Evolutionary conservation across 306 rosid species (phyloP).

Genomic region (Crotalaria pallida): DNA sequence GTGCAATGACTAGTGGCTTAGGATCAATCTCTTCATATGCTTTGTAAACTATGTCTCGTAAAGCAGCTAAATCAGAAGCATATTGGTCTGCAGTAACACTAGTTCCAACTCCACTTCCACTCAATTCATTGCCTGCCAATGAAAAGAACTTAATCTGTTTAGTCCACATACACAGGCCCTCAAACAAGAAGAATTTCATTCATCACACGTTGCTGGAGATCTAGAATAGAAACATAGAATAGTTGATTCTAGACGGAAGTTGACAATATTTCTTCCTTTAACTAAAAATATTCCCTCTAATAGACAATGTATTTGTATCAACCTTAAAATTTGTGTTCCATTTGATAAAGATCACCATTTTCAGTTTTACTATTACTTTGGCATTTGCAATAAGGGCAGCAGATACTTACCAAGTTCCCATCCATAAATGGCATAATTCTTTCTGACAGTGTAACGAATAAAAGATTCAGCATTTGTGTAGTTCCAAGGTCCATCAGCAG

Average conservation of each 20-base stretch:
- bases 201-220: not conserved
- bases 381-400: not conserved
- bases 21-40: slow-evolving; percentile 38
- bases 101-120: slow-evolving; percentile 85
- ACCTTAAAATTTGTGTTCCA: not conserved
- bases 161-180: not conserved
- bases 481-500: slow-evolving; percentile 76
- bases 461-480: slow-evolving; percentile 68
- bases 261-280: not conserved
- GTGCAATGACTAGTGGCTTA: slow-evolving; percentile 78
- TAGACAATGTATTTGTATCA: not conserved
- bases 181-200: not conserved
- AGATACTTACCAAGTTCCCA: slow-evolving; percentile 87
- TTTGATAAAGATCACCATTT: slow-evolving; percentile 13
- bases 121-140: slow-evolving; percentile 71
- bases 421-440: slow-evolving; percentile 59
- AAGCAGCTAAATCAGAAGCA: slow-evolving; percentile 52
- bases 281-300: not conserved
- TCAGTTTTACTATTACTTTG: not conserved
- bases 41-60: slow-evolving; percentile 41
- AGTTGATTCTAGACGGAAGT: not conserved
- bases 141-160: not conserved
- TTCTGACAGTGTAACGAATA: slow-evolving; percentile 61
- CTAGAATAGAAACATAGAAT: no score
- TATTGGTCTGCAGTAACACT: slow-evolving; percentile 65